Evolutionary conservation across 805 yeast species (phyloP), one percentile per base, ranked within the genome.

Genomic region (Cyberlindnera veronae): DNA sequence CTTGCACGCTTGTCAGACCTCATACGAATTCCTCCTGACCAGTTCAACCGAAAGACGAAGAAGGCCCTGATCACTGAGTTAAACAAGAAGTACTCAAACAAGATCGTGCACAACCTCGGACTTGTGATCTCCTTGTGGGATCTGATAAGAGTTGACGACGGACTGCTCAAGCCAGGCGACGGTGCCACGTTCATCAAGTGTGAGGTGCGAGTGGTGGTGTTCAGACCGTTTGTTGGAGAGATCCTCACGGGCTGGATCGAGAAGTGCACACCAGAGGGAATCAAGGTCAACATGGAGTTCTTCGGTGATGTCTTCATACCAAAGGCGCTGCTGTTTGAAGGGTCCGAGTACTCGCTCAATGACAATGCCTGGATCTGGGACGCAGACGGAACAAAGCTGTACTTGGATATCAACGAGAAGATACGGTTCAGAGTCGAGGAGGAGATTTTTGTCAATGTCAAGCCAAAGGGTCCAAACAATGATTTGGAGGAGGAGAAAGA

Each of bases 291-390:
- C 46, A 72, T 88, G 72, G 95, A 84, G 46, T 84, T 93, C 61
- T 93, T 93, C 58, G 89, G 89, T 60, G 97, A 93, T 61, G 80
- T 93, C 10, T 86, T 87, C 61, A 83, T 93, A 45, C 98, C 98
- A 7, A 81, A 81, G 51, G 71, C 79, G 38, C 73, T 84, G 68
- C 63, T 93, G 32, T 93, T 93, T 58, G 96, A 90, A 55, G 75
- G 76, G 26, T 78, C 88, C 59, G 73, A 67, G 44, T 87, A 74
- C 56, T 69, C 72, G 23, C 60, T 84, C 1, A 79, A 74, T 30
- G 99, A 93, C 48, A 86, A 83, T 57, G 96, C 96, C 11, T 93
- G 99, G 99, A 81, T 90, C 30, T 93, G 99, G 99, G 76, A 78
- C 39, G 71, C 75, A 45, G 76, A 77, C 44, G 93, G 81, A 3